These are phyloP conservation scores for Asterophora parasitica DNA, from an alignment of 768 basidiomycete genomes.

Conservation along the genomic window DNA sequence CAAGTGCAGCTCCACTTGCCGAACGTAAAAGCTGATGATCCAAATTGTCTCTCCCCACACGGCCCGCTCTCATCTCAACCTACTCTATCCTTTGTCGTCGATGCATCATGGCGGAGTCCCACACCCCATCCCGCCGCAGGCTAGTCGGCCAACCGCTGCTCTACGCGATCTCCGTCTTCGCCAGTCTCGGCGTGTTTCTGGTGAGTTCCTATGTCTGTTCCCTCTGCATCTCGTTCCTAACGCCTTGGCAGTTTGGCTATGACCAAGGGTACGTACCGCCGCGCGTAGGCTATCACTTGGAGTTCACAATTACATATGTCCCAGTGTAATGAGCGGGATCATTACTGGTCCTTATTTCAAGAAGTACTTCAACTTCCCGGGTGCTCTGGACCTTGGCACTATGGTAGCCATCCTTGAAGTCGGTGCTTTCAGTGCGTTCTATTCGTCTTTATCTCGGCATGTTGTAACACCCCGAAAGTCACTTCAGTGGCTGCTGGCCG, in stretches of 20 bases:
- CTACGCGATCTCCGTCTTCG: slow-evolving; percentile 76
- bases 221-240: neutral
- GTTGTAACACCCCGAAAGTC: slow-evolving; percentile 36
- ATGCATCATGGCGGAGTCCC: slow-evolving; percentile 52
- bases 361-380: slow-evolving; percentile 77
- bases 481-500: slow-evolving; percentile 84
- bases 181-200: slow-evolving; percentile 81
- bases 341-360: slow-evolving; percentile 85
- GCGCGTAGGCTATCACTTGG: slow-evolving; percentile 1
- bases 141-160: slow-evolving; percentile 77
- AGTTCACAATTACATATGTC: slow-evolving; percentile 6
- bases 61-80: slow-evolving; percentile 3
- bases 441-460: neutral
- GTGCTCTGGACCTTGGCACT: slow-evolving; percentile 73
- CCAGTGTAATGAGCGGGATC: slow-evolving; percentile 85
- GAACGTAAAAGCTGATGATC: slow-evolving; percentile 1
- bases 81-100: slow-evolving; percentile 19
- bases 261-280: slow-evolving; percentile 67
- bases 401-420: slow-evolving; percentile 96
- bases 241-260: slow-evolving; percentile 62
- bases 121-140: slow-evolving; percentile 32
- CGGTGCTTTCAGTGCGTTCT: slow-evolving; percentile 74
- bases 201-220: slow-evolving; percentile 38
- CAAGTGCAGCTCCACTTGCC: slow-evolving; percentile 14
- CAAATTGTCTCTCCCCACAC: neutral